Percentiles rank a stretch among this genome's conserved stretches.
These are phyloP conservation scores for Borealophlyctis nickersoniae DNA, from an alignment of 192 early-diverging fungal species.

Conservation along the genomic window DNA sequence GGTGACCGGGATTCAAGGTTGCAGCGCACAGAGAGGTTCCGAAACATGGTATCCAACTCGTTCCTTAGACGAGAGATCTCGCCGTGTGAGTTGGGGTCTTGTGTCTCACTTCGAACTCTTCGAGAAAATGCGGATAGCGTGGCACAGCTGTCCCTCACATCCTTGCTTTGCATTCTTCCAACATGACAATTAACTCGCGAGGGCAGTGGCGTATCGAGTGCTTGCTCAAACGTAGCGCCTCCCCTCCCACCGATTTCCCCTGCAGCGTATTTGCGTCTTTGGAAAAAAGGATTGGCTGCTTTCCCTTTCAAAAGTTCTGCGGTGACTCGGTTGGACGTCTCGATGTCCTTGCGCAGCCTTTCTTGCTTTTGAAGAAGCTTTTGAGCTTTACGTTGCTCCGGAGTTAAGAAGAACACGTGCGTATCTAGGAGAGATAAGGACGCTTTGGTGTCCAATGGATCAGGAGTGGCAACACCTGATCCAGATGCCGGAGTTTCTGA, in stretches of 20 bases:
- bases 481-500: no score
- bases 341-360: background rate
- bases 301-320: background rate
- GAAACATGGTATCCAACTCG: no score
- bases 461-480: background rate
- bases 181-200: conserved; percentile 1
- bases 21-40: no score
- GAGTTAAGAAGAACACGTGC: background rate
- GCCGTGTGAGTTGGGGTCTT: no score
- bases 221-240: no score
- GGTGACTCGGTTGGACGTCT: background rate
- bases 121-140: no score
- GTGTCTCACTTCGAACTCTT: no score
- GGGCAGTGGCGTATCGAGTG: no score
- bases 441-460: background rate
- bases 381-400: background rate
- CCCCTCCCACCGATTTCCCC: background rate
- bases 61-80: no score
- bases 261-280: background rate
- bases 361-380: background rate
- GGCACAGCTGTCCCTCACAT: background rate
- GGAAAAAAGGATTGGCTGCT: background rate
- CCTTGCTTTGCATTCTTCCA: background rate
- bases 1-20: no score
- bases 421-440: background rate